These are phyloP conservation scores for Cornus suecica DNA, from an alignment of 148 eudicot genomes.

Conservation along the genomic window DNA sequence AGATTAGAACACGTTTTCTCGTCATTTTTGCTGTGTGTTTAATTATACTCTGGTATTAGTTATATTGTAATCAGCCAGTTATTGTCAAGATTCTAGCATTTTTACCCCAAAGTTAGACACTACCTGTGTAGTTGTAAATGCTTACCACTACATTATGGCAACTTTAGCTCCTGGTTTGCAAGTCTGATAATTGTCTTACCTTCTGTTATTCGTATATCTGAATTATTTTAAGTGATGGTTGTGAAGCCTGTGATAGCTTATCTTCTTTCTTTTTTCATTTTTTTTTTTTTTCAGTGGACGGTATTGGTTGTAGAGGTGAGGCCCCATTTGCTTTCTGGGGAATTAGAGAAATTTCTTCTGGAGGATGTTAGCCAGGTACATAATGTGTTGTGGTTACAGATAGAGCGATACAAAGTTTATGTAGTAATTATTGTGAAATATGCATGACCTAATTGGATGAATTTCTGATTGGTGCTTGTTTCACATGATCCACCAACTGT, in stretches of 20 bases:
- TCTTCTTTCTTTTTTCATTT: conserved; percentile 11
- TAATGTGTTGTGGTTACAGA: background rate
- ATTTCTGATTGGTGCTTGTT: background rate
- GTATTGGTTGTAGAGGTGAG: conserved; percentile 60
- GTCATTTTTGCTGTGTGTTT: no score
- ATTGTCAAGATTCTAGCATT: no score
- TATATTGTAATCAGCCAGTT: no score
- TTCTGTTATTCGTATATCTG: background rate
- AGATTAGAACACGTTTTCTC: no score
- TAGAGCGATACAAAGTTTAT: background rate
- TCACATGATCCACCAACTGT: background rate
- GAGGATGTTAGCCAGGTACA: conserved; percentile 57
- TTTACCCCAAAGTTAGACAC: background rate
- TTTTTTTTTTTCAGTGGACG: conserved; percentile 42
- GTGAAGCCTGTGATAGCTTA: conserved; percentile 3
- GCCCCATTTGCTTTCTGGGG: conserved; percentile 67
- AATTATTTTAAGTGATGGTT: background rate
- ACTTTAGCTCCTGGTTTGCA: conserved; percentile 4
- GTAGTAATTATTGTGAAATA: background rate
- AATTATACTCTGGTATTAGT: no score
- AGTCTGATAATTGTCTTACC: background rate
- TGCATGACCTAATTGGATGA: background rate
- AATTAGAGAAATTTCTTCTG: conserved; percentile 45
- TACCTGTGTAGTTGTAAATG: background rate
- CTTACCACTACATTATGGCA: background rate